Evolutionary conservation across 352 stramenopile genomes (phyloP).

Genomic region (Nothophytophthora sp.): DNA sequence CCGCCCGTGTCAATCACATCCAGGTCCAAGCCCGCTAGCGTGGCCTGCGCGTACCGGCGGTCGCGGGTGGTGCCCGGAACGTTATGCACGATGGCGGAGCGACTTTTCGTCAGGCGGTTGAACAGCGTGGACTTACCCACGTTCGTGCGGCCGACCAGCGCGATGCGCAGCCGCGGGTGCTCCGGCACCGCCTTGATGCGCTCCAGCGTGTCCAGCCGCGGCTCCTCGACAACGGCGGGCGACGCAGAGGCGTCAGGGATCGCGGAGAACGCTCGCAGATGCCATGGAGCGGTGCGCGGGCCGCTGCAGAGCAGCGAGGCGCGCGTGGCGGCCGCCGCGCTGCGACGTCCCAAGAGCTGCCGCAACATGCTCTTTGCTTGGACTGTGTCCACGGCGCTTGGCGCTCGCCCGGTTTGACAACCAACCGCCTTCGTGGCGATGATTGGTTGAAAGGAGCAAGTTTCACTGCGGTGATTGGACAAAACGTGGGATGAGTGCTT

Average conservation of each 20-base stretch:
- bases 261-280: background rate
- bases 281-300: constrained; percentile 22
- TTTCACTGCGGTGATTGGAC: background rate
- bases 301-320: constrained; percentile 15
- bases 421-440: background rate
- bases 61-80: constrained; percentile 81
- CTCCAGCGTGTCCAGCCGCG: constrained; percentile 28
- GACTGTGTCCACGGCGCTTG: background rate
- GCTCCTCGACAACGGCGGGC: background rate
- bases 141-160: constrained; percentile 83
- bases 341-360: constrained; percentile 37
- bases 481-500: no score
- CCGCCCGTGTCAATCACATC: constrained; percentile 86
- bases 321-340: constrained; percentile 9
- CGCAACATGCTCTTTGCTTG: constrained; percentile 33
- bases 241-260: constrained; percentile 1
- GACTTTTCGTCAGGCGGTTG: constrained; percentile 83
- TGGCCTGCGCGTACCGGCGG: constrained; percentile 64
- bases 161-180: constrained; percentile 68
- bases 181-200: constrained; percentile 34
- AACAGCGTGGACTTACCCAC: constrained; percentile 88
- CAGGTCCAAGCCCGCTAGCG: constrained; percentile 67
- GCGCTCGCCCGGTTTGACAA: background rate
- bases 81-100: constrained; percentile 79
- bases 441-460: background rate